These are phyloP conservation scores for Filobasidium floriforme DNA, from an alignment of 768 basidiomycete genomes.

Conservation along the genomic window DNA sequence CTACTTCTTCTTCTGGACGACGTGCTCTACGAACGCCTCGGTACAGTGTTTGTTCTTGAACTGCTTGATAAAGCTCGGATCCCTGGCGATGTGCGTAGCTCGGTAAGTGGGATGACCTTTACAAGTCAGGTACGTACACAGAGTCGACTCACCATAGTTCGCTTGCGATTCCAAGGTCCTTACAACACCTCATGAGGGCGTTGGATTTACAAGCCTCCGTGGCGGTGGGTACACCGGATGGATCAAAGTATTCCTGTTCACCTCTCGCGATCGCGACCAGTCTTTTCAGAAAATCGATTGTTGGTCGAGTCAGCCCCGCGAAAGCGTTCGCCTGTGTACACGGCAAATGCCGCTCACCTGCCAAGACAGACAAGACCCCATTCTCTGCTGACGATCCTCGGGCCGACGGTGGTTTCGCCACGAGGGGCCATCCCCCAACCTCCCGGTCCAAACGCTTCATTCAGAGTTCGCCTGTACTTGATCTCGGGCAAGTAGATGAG, in stretches of 20 bases:
- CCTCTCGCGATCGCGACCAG: conserved; percentile 84
- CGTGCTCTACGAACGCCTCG: conserved; percentile 78
- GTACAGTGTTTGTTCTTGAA: conserved; percentile 78
- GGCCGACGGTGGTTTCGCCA: conserved; percentile 80
- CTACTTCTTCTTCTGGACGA: conserved; percentile 81
- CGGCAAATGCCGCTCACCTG: conserved; percentile 51
- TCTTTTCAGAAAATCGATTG: conserved; percentile 48
- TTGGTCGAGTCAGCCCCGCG: neutral
- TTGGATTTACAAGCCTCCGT: conserved; percentile 94
- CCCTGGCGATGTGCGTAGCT: conserved; percentile 56
- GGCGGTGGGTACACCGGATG: conserved; percentile 80
- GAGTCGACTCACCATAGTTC: conserved; percentile 71
- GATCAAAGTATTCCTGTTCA: conserved; percentile 94
- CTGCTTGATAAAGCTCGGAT: conserved; percentile 87
- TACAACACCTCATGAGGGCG: conserved; percentile 94
- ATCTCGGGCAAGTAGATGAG: conserved; percentile 93
- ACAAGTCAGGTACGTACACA: neutral
- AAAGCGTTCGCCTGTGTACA: neutral
- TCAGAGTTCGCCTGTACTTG: conserved; percentile 84
- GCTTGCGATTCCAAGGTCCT: conserved; percentile 89
- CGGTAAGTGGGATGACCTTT: neutral
- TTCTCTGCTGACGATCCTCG: conserved; percentile 80
- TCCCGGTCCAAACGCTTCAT: conserved; percentile 90
- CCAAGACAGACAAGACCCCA: conserved; percentile 92
- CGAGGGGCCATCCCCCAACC: conserved; percentile 95